A percentile compares a stretch with the other conserved stretches of the same genome.
These are phyloP conservation scores for Sporisorium iseilematis-ciliati DNA, from an alignment of 1,284 basidiomycete species.

Conservation along the genomic window DNA sequence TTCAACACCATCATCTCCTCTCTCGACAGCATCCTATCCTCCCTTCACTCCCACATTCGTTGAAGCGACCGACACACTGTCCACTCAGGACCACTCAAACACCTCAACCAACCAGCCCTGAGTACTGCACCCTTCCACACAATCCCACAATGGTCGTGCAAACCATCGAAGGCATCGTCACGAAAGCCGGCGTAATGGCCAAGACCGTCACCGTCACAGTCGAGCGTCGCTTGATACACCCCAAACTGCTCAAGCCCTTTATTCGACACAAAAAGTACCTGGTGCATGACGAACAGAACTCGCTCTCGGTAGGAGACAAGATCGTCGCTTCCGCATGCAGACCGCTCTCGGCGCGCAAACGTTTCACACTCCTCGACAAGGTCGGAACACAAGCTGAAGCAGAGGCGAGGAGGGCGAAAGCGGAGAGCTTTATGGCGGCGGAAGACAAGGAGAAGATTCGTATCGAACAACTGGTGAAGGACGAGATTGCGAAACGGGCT, in stretches of 20 bases:
- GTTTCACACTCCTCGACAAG: conserved; percentile 55
- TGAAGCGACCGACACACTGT: neutral
- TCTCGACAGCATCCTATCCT: neutral
- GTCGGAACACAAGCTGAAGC: conserved; percentile 46
- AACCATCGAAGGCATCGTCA: conserved; percentile 58
- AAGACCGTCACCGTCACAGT: conserved; percentile 67
- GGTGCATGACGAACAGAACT: conserved; percentile 58
- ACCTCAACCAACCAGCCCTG: neutral
- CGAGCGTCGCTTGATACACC: conserved; percentile 57
- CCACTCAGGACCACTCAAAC: neutral
- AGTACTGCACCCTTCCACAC: neutral
- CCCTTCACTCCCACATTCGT: neutral
- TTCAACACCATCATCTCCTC: conserved; percentile 4
- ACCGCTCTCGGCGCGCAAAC: conserved; percentile 64
- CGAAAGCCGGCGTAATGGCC: conserved; percentile 66
- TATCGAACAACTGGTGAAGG: conserved; percentile 60
- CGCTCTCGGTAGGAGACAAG: conserved; percentile 62
- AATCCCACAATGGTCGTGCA: conserved; percentile 34
- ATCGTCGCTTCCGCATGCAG: conserved; percentile 62
- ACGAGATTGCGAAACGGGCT: conserved; percentile 45
- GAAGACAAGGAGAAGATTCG: conserved; percentile 60
- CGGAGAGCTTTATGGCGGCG: conserved; percentile 55
- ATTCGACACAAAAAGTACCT: conserved; percentile 66
- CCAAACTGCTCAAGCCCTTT: conserved; percentile 63
- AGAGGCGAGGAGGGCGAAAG: conserved; percentile 40